Base-by-base conservation (phyloP, 2,329 filamentous ascomycete species). In the Exserohilum turcica region DNA sequence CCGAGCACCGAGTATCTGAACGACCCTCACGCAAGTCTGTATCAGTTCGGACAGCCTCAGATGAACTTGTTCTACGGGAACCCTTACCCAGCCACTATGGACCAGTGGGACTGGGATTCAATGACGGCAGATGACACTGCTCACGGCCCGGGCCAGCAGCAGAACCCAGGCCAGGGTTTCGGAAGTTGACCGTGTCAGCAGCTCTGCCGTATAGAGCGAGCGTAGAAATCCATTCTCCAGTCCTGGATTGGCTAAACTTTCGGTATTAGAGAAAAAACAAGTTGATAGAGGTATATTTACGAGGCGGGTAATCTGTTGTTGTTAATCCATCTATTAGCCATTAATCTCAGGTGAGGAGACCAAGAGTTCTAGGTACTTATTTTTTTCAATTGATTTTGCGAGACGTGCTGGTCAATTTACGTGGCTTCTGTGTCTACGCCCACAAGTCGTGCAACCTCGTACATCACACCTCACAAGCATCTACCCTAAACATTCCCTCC, bases 401-500 rank as follows among this genome's bases (percentile, higher is more conserved):
- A 7, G 7, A 24, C 4, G 21, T 24, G n/a, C 21, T 24, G 21
- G 4, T 24, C 16, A 19, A 10, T 16, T 3, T 19, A 7, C 33
- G 16, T 16, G 9, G 6, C 3, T n/a, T 32, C 8, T 2, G 4
- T 36, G 2, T 10, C 13, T 15, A 18, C n/a, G n/a, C n/a, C n/a
- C n/a, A n/a, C n/a, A n/a, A n/a, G n/a, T n/a, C n/a, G n/a, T n/a
- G n/a, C 21, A 24, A 24, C 5, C 8, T 15, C n/a, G 6, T 24
- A 12, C 19, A 8, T 48, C 31, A 65, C 3, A 66, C 49, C 13
- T 66, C 61, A 43, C 65, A 71, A 33, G 69, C 47, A 7, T 72
- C 65, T 2, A 74, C 59, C 13, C 29, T 64, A 28, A 64, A 71
- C 63, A 74, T 62, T 1, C 55, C 53, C 52, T 71, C 58, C 12